Conservation (phyloP, 169 alveolate species). For the Eimeria zaria region DNA sequence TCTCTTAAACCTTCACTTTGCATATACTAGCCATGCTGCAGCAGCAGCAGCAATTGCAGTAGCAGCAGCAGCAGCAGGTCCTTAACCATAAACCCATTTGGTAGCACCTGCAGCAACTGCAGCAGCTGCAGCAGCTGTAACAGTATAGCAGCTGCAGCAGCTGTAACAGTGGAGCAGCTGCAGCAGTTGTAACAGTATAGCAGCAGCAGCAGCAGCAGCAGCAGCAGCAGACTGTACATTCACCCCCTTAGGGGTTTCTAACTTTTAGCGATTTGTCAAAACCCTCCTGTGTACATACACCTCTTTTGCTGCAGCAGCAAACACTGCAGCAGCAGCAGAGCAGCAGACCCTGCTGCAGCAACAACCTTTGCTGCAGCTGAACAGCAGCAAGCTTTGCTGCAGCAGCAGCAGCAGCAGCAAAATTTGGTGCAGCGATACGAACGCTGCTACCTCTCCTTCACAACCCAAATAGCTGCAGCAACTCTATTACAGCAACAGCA, state of each 20-base stretch:
- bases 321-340: not conserved
- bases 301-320: not conserved
- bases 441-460: too few relatives aligned
- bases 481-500: not conserved
- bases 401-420: too few relatives aligned
- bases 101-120: not conserved
- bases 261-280: not conserved
- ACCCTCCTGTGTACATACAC: too few relatives aligned
- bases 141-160: not conserved
- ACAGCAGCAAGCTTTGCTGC: not conserved
- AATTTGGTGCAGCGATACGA: too few relatives aligned
- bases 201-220: not conserved
- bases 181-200: too few relatives aligned
- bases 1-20: not conserved
- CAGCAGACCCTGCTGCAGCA: not conserved
- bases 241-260: not conserved
- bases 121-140: not conserved
- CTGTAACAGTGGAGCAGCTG: too few relatives aligned
- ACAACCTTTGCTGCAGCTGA: too few relatives aligned
- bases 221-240: not conserved
- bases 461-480: too few relatives aligned
- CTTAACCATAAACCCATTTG: too few relatives aligned
- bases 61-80: not conserved
- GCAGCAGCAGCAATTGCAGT: not conserved
- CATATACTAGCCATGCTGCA: not conserved